phyloP scores from a whole-genome alignment of 2,329 filamentous ascomycete species.

The Botryosphaeria dothidea region DNA sequence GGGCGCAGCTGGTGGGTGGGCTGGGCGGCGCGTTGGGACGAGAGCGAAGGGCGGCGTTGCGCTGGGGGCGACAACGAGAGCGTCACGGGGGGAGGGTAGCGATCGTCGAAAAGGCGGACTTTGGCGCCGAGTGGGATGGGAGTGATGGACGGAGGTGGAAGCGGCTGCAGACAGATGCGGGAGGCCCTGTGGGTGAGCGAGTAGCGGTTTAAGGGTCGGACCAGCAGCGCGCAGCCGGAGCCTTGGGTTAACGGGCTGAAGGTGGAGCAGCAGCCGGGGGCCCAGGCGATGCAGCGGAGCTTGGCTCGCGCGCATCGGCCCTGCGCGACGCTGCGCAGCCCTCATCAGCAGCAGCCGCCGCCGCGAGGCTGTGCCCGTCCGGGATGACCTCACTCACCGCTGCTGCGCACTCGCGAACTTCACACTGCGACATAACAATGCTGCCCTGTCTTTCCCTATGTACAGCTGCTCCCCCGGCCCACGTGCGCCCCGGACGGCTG shows the following conservation, averaged over 20 bases:
- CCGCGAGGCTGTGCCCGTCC: slow-evolving; percentile 4
- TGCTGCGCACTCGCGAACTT: too few species aligned
- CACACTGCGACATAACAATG: too few species aligned
- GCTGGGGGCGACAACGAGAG: not conserved
- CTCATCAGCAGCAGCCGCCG: not conserved
- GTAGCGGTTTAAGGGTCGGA: slow-evolving; percentile 15
- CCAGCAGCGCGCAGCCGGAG: slow-evolving; percentile 4
- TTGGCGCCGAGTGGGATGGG: slow-evolving; percentile 6
- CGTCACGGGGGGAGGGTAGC: slow-evolving; percentile 7
- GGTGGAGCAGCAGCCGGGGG: slow-evolving; percentile 1
- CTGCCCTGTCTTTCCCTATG: too few species aligned
- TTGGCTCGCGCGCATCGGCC: not conserved
- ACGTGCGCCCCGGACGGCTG: not conserved
- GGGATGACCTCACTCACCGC: slow-evolving; percentile 1
- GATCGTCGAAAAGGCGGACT: slow-evolving; percentile 17
- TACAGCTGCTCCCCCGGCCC: not conserved
- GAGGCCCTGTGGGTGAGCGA: slow-evolving; percentile 11
- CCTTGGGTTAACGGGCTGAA: not conserved
- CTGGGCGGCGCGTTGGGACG: not conserved
- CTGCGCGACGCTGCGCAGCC: not conserved
- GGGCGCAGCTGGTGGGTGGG: not conserved
- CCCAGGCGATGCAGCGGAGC: not conserved
- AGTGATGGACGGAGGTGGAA: slow-evolving; percentile 9
- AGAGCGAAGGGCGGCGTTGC: slow-evolving; percentile 4
- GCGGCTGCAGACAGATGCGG: slow-evolving; percentile 14